Evolutionary conservation across 2,329 filamentous ascomycete genomes (phyloP), one percentile per base, ranked within the genome.

Genomic region (Trichoderma breve): DNA sequence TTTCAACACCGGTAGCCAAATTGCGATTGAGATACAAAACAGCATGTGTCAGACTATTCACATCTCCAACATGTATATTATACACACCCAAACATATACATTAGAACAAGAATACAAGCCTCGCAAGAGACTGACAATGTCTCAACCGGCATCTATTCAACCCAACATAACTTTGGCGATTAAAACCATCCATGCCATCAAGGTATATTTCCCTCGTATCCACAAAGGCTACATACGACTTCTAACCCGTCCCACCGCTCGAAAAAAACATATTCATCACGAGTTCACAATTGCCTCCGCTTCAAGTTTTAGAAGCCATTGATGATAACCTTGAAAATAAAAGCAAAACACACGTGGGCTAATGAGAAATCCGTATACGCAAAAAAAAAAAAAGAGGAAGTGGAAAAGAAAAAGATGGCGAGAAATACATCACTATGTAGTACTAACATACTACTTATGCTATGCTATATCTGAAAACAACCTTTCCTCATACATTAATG

Each of bases 191-290:
- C 36, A 39, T 39, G 39, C 36, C 39, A 6, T 34, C 57, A 34
- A 24, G 32, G 24, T 68, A 47, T 24, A 68, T 68, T 57, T 66
- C n/a, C 21, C 62, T 65, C 62, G 43, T 65, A 53, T 53, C 28
- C 43, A 53, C 28, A 57, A 30, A 28, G 24, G 0, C 26, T 18
- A 57, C 53, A 6, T 24, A 53, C 11, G 11, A 53, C 2, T 24
- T 24, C 47, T 53, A 34, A 28, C 55, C 9, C 8, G 21, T 58
- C 14, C 55, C 55, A 60, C 55, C 26, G 14, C 28, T 4, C 14
- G 14, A 36, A 36, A 58, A 58, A 21, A 34, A 60, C 11, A n/a
- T 0, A 12, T 60, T 3, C 28, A 34, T 60, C 28, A 60, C 18
- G 9, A 34, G n/a, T 14, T 34, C 18, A n/a, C 6, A 11, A n/a